These are phyloP conservation scores for Diplodia corticola DNA, from an alignment of 2,329 filamentous ascomycete genomes.

Conservation along the genomic window DNA sequence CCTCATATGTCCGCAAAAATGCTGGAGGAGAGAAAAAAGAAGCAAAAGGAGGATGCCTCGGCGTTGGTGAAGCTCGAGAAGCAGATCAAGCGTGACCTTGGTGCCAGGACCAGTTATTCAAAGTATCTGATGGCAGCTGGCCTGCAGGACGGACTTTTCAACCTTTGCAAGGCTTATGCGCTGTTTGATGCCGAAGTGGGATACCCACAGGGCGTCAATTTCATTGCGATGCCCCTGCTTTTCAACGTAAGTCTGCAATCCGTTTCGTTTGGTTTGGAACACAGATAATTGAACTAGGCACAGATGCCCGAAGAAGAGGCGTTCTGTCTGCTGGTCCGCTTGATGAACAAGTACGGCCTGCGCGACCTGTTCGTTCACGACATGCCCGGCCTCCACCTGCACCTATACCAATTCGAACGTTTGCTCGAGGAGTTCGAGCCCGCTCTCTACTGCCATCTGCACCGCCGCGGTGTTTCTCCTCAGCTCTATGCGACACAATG, in stretches of 20 bases:
- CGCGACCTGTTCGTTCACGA: slow-evolving; percentile 92
- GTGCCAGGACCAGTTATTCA: slow-evolving; percentile 90
- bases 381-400: slow-evolving; percentile 93
- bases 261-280: slow-evolving; percentile 26
- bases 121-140: slow-evolving; percentile 91
- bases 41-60: slow-evolving; percentile 73
- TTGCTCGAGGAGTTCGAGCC: slow-evolving; percentile 92
- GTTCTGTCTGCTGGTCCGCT: slow-evolving; percentile 84
- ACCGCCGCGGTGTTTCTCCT: slow-evolving; percentile 80
- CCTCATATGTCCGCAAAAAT: slow-evolving; percentile 62
- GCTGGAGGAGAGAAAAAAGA: slow-evolving; percentile 71
- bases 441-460: slow-evolving; percentile 90
- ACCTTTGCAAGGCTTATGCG: slow-evolving; percentile 95
- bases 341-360: slow-evolving; percentile 96
- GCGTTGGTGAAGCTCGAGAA: slow-evolving; percentile 84
- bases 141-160: slow-evolving; percentile 90
- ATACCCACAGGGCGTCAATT: slow-evolving; percentile 94
- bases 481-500: slow-evolving; percentile 97
- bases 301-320: slow-evolving; percentile 97
- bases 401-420: slow-evolving; percentile 92
- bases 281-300: slow-evolving; percentile 25
- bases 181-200: slow-evolving; percentile 92
- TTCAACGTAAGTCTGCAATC: slow-evolving; percentile 69
- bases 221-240: slow-evolving; percentile 91
- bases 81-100: slow-evolving; percentile 84